These are phyloP conservation scores for Cyberlindnera lachancei DNA, from an alignment of 805 yeast genomes.

Conservation along the genomic window DNA sequence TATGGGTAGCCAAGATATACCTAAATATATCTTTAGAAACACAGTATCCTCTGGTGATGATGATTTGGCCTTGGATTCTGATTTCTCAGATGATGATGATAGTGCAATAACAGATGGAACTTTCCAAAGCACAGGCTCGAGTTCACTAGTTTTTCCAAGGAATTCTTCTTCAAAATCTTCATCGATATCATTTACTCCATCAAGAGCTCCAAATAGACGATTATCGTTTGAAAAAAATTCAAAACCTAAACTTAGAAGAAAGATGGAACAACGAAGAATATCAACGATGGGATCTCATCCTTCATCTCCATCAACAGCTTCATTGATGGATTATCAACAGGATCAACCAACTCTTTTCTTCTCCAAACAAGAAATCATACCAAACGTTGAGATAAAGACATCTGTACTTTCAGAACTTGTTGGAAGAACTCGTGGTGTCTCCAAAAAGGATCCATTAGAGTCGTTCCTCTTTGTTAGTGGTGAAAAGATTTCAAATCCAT, in stretches of 20 bases:
- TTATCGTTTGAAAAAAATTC: constrained; percentile 16
- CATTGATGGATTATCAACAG: background rate
- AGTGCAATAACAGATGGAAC: constrained; percentile 33
- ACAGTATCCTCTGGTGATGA: constrained; percentile 25
- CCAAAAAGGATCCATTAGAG: constrained; percentile 33
- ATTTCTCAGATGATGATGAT: constrained; percentile 33
- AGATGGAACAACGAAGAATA: constrained; percentile 4
- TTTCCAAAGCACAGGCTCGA: constrained; percentile 24
- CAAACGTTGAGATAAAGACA: background rate
- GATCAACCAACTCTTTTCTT: background rate
- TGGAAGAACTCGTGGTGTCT: constrained; percentile 24
- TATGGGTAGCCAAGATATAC: constrained; percentile 8
- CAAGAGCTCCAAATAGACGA: constrained; percentile 11
- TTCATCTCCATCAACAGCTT: background rate
- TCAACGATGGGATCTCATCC: too few relatives aligned
- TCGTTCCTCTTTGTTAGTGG: constrained; percentile 33
- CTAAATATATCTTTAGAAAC: constrained; percentile 12
- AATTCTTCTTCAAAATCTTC: constrained; percentile 5
- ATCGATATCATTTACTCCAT: constrained; percentile 8
- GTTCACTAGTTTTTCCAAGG: background rate
- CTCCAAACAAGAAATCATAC: constrained; percentile 2
- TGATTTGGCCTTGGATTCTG: constrained; percentile 24
- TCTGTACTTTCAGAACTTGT: constrained; percentile 40
- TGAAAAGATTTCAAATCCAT: constrained; percentile 17
- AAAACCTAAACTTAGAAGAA: constrained; percentile 9